Percentiles rank a stretch among this genome's conserved stretches.
phyloP scores from a whole-genome alignment of 2,329 filamentous ascomycete species.

The Atkinsonella hypoxylon region DNA sequence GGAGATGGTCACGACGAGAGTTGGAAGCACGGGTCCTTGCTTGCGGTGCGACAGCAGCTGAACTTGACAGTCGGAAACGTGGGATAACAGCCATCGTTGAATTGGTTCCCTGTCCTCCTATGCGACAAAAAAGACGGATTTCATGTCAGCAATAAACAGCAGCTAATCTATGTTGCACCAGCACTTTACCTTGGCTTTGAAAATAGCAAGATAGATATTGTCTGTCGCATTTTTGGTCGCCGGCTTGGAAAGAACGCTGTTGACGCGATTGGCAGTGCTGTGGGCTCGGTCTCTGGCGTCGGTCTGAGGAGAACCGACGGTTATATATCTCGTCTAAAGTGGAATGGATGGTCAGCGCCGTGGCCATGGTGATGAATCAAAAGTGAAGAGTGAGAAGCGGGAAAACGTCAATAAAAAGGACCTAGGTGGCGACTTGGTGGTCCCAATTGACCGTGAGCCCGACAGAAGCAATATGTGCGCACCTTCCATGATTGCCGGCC shows the following conservation, averaged over 20 bases:
- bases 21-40: constrained; percentile 46
- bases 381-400: constrained; percentile 7
- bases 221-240: constrained; percentile 25
- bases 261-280: constrained; percentile 26
- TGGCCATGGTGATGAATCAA: neutral
- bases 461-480: constrained; percentile 9
- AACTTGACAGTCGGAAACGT: constrained; percentile 44
- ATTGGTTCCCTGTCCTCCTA: constrained; percentile 40
- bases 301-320: constrained; percentile 32
- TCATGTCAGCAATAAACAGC: too few relatives aligned
- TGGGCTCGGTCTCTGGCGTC: constrained; percentile 18
- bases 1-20: constrained; percentile 44
- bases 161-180: too few relatives aligned
- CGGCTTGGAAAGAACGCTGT: constrained; percentile 25
- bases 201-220: constrained; percentile 38
- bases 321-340: constrained; percentile 44
- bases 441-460: neutral
- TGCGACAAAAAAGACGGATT: neutral
- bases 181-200: constrained; percentile 39
- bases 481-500: constrained; percentile 42
- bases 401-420: too few relatives aligned
- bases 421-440: too few relatives aligned
- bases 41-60: constrained; percentile 50
- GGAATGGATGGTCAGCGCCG: constrained; percentile 6
- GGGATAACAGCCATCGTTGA: constrained; percentile 39